Percentiles rank a stretch among this genome's conserved stretches.
phyloP scores from a whole-genome alignment of 108 stramenopile species.

The Nitzschia palea region DNA sequence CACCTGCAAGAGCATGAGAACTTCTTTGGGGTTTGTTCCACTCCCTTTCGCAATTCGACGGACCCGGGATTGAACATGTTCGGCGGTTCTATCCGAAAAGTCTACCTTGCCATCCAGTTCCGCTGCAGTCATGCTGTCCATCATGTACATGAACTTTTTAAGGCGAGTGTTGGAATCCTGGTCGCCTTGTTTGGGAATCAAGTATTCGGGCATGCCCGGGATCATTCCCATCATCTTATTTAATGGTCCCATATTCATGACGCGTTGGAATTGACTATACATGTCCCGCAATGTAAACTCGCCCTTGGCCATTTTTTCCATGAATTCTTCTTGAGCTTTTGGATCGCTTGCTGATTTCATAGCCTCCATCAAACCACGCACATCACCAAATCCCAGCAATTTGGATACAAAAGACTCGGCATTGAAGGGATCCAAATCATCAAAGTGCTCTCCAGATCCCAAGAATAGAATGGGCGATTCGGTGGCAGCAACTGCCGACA shows the following conservation, averaged over 20 bases:
- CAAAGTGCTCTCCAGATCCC: constrained; percentile 97
- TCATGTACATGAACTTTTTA: constrained; percentile 94
- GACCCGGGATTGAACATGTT: constrained; percentile 57
- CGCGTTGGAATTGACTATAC: constrained; percentile 91
- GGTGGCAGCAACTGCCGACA: constrained; percentile 96
- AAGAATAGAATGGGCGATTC: constrained; percentile 95
- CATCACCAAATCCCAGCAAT: constrained; percentile 86
- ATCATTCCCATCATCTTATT: constrained; percentile 96
- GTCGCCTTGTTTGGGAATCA: constrained; percentile 67
- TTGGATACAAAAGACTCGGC: constrained; percentile 92
- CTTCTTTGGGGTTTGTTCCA: constrained; percentile 87
- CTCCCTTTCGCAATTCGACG: constrained; percentile 91
- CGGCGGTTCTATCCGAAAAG: constrained; percentile 56
- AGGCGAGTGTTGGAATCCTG: constrained; percentile 64
- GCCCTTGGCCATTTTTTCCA: constrained; percentile 89
- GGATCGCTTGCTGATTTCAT: constrained; percentile 74
- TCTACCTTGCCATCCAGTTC: constrained; percentile 95
- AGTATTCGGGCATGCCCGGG: constrained; percentile 88
- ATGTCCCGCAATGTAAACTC: constrained; percentile 95
- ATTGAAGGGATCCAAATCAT: constrained; percentile 96
- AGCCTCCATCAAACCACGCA: constrained; percentile 80
- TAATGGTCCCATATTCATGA: constrained; percentile 91
- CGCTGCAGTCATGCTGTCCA: constrained; percentile 95
- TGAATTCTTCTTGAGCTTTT: constrained; percentile 73
- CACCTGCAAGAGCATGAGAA: constrained; percentile 78